Percentiles rank a stretch among this genome's conserved stretches.
Conservation (phyloP, 352 stramenopile genomes). For the Phytophthora tubulina region DNA sequence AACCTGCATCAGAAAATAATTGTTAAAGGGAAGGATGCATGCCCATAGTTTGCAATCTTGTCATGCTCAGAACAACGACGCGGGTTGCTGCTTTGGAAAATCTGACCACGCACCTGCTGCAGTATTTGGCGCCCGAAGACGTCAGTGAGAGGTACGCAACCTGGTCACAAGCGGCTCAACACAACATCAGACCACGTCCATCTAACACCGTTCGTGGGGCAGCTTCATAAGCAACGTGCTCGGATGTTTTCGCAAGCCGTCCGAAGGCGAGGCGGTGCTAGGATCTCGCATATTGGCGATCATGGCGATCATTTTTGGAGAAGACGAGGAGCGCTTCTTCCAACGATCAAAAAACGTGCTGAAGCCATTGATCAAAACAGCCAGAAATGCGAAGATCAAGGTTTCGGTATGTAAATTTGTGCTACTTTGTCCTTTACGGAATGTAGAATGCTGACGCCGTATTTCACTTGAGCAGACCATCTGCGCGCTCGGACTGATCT, state of each 20-base stretch:
- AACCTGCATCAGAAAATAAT: not conserved
- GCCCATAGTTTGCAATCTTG: slow-evolving; percentile 9
- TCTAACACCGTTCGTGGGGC: slow-evolving; percentile 1
- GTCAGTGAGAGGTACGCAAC: slow-evolving; percentile 73
- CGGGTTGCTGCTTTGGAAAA: slow-evolving; percentile 79
- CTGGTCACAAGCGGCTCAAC: not conserved
- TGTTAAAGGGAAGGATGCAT: not conserved
- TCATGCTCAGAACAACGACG: slow-evolving; percentile 64
- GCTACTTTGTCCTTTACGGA: not conserved
- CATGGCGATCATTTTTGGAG: slow-evolving; percentile 80
- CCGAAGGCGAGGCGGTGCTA: slow-evolving; percentile 72
- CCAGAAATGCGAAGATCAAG: slow-evolving; percentile 71
- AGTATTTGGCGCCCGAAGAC: slow-evolving; percentile 74
- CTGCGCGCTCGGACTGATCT: slow-evolving; percentile 74
- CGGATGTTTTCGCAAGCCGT: slow-evolving; percentile 71
- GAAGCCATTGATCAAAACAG: slow-evolving; percentile 74
- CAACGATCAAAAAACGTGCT: slow-evolving; percentile 78
- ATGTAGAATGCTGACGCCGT: not conserved
- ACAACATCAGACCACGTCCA: not conserved
- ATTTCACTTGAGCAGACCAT: slow-evolving; percentile 51
- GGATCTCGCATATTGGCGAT: slow-evolving; percentile 78
- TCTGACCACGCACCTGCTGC: slow-evolving; percentile 63
- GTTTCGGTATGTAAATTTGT: slow-evolving; percentile 52
- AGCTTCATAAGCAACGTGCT: slow-evolving; percentile 84
- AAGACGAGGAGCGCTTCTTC: slow-evolving; percentile 81